A percentile compares a stretch with the other conserved stretches of the same genome.
Evolutionary conservation across 148 eudicot genomes (phyloP).

Genomic region (Diospyros lotus): DNA sequence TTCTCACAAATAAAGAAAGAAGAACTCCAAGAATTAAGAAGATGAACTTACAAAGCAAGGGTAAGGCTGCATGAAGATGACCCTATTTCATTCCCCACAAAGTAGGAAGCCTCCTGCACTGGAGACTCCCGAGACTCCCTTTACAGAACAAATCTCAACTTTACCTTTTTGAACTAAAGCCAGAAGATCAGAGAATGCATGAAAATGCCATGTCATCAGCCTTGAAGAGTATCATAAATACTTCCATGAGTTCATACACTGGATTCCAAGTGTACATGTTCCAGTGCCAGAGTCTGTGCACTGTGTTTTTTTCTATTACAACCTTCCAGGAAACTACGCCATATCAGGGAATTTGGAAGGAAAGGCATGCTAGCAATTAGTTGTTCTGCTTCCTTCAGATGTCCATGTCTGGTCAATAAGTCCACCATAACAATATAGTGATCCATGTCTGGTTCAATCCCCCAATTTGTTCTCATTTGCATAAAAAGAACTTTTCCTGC

Average conservation of each 20-base stretch:
- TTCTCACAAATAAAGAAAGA: no score
- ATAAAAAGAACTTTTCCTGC: conserved; percentile 59
- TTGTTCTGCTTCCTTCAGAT: conserved; percentile 62
- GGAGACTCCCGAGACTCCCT: no score
- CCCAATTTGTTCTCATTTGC: conserved; percentile 41
- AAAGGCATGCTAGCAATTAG: conserved; percentile 61
- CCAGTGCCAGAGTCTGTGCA: conserved; percentile 10
- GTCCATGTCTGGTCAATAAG: conserved; percentile 57
- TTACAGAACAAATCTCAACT: no score
- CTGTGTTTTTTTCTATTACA: conserved; percentile 35
- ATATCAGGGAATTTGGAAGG: conserved; percentile 50
- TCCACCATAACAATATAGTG: conserved; percentile 67
- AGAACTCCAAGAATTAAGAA: no score
- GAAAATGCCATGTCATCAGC: no score
- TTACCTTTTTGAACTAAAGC: no score
- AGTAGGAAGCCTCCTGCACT: no score
- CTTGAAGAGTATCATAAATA: not conserved
- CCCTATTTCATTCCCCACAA: no score
- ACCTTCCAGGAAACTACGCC: conserved; percentile 62
- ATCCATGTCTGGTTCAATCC: conserved; percentile 59
- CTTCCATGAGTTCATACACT: not conserved
- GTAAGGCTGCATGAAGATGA: no score
- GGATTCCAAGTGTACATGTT: conserved; percentile 7
- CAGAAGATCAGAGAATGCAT: no score
- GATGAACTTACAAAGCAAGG: no score